Conservation (phyloP, 2,329 filamentous ascomycete species). For the Penicillium psychrosexuale region DNA sequence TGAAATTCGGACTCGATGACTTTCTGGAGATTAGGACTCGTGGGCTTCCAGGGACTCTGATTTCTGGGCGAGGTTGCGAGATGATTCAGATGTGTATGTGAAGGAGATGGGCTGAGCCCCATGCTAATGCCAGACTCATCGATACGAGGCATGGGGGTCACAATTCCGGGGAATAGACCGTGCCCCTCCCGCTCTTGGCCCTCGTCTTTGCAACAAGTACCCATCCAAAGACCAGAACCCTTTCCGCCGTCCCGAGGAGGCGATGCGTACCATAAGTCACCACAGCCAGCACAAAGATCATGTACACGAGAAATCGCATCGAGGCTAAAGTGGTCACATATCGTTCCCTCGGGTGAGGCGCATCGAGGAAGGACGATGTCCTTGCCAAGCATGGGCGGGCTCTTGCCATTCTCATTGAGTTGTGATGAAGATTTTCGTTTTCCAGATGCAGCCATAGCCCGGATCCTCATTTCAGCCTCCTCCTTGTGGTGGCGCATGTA, state of each 20-base stretch:
- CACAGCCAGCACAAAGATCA: constrained; percentile 54
- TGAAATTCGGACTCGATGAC: constrained; percentile 65
- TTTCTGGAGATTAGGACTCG: constrained; percentile 35
- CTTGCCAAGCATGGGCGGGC: constrained; percentile 82
- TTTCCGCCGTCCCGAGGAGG: constrained; percentile 49
- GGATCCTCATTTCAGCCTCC: constrained; percentile 51
- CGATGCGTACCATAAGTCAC: constrained; percentile 72
- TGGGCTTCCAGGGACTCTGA: not conserved
- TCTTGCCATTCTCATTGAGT: constrained; percentile 57
- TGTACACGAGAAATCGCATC: constrained; percentile 52
- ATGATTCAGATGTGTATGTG: not conserved
- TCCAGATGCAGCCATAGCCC: constrained; percentile 34
- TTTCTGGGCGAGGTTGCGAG: constrained; percentile 4
- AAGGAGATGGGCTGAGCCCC: constrained; percentile 3
- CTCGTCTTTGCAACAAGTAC: constrained; percentile 35
- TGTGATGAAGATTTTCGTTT: constrained; percentile 39
- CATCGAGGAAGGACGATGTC: constrained; percentile 80
- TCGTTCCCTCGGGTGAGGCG: constrained; percentile 76
- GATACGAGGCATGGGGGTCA: constrained; percentile 24
- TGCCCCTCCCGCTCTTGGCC: constrained; percentile 11
- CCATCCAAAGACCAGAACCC: constrained; percentile 43
- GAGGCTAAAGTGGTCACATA: constrained; percentile 73
- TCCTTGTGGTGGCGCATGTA: constrained; percentile 78
- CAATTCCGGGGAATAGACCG: constrained; percentile 22
- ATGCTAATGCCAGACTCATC: constrained; percentile 8